Percentiles rank a stretch among this genome's conserved stretches.
Evolutionary conservation across 345 rosid genomes (phyloP).

Genomic region (Balakata baccata): DNA sequence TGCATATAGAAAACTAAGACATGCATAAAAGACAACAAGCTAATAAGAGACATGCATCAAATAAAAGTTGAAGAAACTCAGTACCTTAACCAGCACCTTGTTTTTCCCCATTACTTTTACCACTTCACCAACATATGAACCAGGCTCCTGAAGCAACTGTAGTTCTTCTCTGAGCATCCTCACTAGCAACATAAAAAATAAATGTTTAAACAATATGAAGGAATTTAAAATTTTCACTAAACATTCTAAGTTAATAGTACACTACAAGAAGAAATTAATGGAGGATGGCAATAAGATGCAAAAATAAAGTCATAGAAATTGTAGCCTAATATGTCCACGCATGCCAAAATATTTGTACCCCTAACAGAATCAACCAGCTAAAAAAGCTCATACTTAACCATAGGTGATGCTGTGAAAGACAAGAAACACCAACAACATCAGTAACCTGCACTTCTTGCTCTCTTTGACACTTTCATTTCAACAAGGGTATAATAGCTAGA

Average conservation of each 20-base stretch:
- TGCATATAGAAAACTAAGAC: background rate
- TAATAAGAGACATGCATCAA: background rate
- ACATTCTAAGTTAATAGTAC: background rate
- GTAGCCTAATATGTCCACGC: background rate
- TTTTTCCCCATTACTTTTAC: constrained; percentile 99
- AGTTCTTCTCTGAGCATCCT: constrained; percentile 92
- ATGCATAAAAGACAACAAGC: background rate
- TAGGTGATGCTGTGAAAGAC: background rate
- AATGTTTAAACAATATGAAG: background rate
- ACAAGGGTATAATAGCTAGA: background rate
- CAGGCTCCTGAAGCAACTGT: constrained; percentile 96
- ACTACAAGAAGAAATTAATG: background rate
- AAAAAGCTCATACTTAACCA: background rate
- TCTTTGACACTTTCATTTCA: background rate
- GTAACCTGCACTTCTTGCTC: background rate
- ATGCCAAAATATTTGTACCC: background rate
- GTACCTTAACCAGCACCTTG: constrained; percentile 91
- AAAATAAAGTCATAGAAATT: background rate
- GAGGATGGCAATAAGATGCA: background rate
- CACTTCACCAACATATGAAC: constrained; percentile 97
- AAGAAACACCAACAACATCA: background rate
- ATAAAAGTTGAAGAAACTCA: background rate
- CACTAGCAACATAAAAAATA: constrained; percentile 39
- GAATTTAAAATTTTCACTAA: background rate
- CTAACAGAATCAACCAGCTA: background rate